Conservation (phyloP, 768 basidiomycete genomes). For the Suillus spraguei region DNA sequence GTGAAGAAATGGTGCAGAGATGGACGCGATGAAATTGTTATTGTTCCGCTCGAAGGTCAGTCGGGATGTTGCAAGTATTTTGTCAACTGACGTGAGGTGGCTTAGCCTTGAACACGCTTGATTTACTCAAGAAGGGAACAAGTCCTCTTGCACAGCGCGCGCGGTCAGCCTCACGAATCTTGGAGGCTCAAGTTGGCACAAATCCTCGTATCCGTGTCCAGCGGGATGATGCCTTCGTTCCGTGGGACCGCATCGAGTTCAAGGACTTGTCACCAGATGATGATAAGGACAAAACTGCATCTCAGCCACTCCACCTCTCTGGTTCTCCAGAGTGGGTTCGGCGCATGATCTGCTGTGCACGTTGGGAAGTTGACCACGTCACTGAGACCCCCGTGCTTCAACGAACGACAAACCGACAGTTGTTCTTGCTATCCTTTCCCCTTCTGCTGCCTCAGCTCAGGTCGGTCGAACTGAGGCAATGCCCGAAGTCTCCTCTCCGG, state of each 20-base stretch:
- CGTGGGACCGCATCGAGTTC: conserved; percentile 75
- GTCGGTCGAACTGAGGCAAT: conserved; percentile 28
- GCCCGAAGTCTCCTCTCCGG: conserved; percentile 47
- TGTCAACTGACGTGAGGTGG: conserved; percentile 14
- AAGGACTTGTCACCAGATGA: conserved; percentile 34
- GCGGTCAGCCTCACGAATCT: conserved; percentile 82
- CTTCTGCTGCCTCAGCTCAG: conserved; percentile 28
- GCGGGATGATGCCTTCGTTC: conserved; percentile 79
- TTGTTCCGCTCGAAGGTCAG: conserved; percentile 89
- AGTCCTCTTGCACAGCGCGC: conserved; percentile 79
- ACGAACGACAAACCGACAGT: conserved; percentile 44
- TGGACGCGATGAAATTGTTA: conserved; percentile 73
- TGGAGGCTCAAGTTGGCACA: conserved; percentile 85
- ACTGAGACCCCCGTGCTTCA: conserved; percentile 30
- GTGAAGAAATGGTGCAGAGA: conserved; percentile 84
- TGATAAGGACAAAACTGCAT: conserved; percentile 27
- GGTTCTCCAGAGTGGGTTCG: conserved; percentile 83
- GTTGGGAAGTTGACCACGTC: conserved; percentile 71
- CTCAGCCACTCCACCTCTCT: conserved; percentile 28
- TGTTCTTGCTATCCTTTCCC: conserved; percentile 59
- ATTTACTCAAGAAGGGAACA: conserved; percentile 90
- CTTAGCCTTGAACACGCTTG: conserved; percentile 86
- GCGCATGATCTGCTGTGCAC: conserved; percentile 80
- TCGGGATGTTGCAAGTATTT: conserved; percentile 10
- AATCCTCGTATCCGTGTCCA: conserved; percentile 84